These are phyloP conservation scores for Rhizophagus clarus DNA, from an alignment of 192 early-diverging fungal genomes.

Conservation along the genomic window DNA sequence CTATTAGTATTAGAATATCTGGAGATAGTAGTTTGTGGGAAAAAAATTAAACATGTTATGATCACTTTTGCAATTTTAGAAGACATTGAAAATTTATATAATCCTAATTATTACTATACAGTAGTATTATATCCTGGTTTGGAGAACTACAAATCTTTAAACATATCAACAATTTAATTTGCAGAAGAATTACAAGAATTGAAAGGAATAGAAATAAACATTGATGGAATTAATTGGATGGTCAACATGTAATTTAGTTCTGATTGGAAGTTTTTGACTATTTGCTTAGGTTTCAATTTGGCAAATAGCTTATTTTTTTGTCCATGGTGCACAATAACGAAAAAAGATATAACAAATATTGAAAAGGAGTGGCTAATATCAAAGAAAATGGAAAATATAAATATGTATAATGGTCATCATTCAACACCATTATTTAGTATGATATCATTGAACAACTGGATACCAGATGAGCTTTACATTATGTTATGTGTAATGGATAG, in stretches of 20 bases:
- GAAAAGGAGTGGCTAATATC: background rate
- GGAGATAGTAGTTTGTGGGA: background rate
- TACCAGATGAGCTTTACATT: background rate
- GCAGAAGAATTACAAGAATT: background rate
- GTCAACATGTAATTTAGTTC: background rate
- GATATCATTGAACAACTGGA: background rate
- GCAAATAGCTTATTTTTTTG: no score
- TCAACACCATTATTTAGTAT: background rate
- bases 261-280: no score
- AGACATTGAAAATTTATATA: background rate
- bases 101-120: background rate
- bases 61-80: background rate
- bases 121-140: background rate
- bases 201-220: background rate
- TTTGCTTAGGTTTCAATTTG: no score
- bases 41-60: constrained; percentile 13
- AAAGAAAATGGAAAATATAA: background rate
- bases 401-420: background rate
- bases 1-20: background rate
- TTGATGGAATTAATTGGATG: background rate
- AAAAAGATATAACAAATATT: no score
- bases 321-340: no score
- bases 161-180: background rate
- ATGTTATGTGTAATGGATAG: background rate
- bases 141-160: background rate